Evolutionary conservation across 202 grass and related monocot species (phyloP), one percentile per base, ranked within the genome.

Genomic region (Zizania palustris): DNA sequence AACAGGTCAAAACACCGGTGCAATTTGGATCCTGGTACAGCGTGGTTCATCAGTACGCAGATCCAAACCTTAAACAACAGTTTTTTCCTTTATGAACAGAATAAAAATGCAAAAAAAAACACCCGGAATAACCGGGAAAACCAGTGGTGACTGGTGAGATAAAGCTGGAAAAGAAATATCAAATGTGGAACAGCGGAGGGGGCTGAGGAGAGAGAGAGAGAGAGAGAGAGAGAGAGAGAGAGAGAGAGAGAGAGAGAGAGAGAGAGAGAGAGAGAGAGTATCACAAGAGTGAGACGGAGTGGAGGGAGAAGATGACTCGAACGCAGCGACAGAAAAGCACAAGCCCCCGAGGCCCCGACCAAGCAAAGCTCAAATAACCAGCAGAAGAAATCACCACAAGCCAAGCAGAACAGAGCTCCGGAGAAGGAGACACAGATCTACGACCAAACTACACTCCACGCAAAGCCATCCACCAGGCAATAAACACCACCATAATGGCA

Each of bases 371-470:
- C 22, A 38, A 57, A 37, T 22, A 40, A 65, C 45, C 19, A 78
- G 55, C 21, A 44, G 28, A 18, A 55, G 51, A 54, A 67, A 73
- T 4, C 46, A 28, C 53, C 13, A 10, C 1, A 15, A n/a, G 35
- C 51, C 35, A 9, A 43, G 10, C 18, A 12, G n/a, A 34, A 66
- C 12, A 7, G 18, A 44, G 18, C 14, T 6, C 35, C 1, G 18
- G 8, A 18, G 12, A 10, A 20, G 11, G 15, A 61, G 60, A 68
- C 63, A 65, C 62, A 63, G 77, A 85, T 89, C 87, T 77, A 35
- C 5, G 66, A 35, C 5, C 42, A 48, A 40, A 42, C 50, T 46
- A 60, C 50, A 16, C 28, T 2, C 28, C 28, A 28, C 28, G 0
- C 28, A 28, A 28, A 28, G 28, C 28, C 28, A 28, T 28, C 28